Evolutionary conservation across 2,329 filamentous ascomycete genomes (phyloP), one percentile per base, ranked within the genome.

Genomic region (Pestalotiopsis sp.): DNA sequence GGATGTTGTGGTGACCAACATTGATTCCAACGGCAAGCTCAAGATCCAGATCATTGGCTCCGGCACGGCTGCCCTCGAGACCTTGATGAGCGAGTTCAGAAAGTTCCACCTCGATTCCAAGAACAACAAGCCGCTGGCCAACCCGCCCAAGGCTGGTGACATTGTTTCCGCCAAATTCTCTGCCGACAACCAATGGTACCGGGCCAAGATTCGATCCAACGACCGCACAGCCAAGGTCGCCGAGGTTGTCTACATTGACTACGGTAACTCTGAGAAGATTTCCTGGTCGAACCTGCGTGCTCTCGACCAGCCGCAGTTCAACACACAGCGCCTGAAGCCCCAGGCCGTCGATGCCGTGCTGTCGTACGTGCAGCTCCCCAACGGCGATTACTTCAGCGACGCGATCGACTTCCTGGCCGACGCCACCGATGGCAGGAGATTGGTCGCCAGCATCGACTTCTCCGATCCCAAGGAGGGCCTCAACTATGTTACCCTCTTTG

Each of bases 171-270:
- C 95, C 75, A 92, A 93, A 78, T 99, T 98, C 84, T 92, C 90
- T 6, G 91, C 90, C 65, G 96, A 99, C 77, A 89, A 91, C 68
- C 90, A 96, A 73, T 99, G 95, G 95, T 99, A 99, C 84, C 93
- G 96, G 70, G 96, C 93, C 39, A 92, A 91, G 70, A 89, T 99
- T 70, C 91, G 94, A 70, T 90, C 94, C 77, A 98, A 98, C 80
- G 96, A 99, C 82, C 94, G 96, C 70, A 88, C 94, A 9, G 91
- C 91, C 75, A 94, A 96, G 86, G 89, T 92, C 74, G 91, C 94
- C 26, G 96, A 99, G 80, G 91, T 99, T 30, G 83, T 97, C 59
- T 99, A 97, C 81, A 89, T 99, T 70, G 96, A 99, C 83, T 99
- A 97, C 80, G 96, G 96, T 74, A 99, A 99, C 86, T 91, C 89